Conservation (phyloP, 108 stramenopile species). For the Stephanodiscus triporus region DNA sequence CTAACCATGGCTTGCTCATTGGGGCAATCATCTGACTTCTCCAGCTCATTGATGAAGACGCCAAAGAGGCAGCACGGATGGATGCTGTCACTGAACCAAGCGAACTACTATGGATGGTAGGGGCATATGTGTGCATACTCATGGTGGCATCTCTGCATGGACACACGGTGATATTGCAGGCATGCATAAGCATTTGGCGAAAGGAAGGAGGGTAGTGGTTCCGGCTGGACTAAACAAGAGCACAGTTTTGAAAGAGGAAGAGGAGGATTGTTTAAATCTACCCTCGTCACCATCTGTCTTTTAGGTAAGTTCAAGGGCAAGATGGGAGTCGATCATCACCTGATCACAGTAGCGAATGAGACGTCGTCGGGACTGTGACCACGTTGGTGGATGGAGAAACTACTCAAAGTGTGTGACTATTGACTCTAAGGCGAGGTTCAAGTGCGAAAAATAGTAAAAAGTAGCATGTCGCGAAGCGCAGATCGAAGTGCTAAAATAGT, state of each 20-base stretch:
- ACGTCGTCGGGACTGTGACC: too few relatives aligned
- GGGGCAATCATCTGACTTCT: not conserved
- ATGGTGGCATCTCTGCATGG: conserved; percentile 18
- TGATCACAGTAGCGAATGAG: too few relatives aligned
- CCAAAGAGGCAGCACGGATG: not conserved
- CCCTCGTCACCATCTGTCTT: conserved; percentile 23
- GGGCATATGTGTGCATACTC: conserved; percentile 6
- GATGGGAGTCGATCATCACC: too few relatives aligned
- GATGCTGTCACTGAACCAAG: not conserved
- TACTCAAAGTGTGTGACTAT: conserved; percentile 22
- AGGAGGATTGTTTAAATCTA: not conserved
- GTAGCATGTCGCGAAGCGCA: too few relatives aligned
- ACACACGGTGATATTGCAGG: conserved; percentile 1
- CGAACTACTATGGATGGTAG: conserved; percentile 12
- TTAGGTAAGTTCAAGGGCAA: conserved; percentile 40
- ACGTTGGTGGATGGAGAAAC: conserved; percentile 29
- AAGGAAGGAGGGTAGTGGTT: not conserved
- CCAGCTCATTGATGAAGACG: not conserved
- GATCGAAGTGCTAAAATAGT: too few relatives aligned
- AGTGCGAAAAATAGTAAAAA: too few relatives aligned
- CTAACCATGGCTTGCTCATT: not conserved
- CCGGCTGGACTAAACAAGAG: not conserved
- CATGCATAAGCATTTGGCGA: not conserved
- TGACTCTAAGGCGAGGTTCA: too few relatives aligned
- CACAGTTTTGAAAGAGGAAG: conserved; percentile 1